Evolutionary conservation across 495 filamentous ascomycete genomes (phyloP), one percentile per base, ranked within the genome.

Genomic region (Penicillium silybi): DNA sequence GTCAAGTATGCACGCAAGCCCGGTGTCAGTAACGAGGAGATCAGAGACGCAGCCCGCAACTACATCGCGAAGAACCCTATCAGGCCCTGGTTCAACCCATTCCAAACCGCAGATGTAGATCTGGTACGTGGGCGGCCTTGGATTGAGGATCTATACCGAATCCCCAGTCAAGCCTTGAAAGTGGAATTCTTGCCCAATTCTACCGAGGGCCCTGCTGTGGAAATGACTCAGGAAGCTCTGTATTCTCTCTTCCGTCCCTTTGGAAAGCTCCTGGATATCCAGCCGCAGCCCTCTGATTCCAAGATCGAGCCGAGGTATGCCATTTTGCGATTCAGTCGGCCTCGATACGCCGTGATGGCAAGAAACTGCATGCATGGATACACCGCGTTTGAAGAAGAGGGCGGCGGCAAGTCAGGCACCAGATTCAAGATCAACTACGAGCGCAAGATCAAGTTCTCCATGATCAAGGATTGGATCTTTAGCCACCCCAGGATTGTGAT

Each of bases 351-450:
- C 4, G 86, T 93, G 46, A 89, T 91, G 80, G 92, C 92, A 8
- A 85, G 87, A 52, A 97, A 95, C 56, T 97, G 92, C 70, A 75
- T 97, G 72, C 95, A 97, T 67, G 95, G 93, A 0, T 89, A 86
- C 54, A 75, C 76, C 4, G 76, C 95, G 4, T 62, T 75, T 0
- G 85, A 85, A 44, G 73, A 77, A 38, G 70, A 74, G 27, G 85
- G 85, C 6, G 90, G 89, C 35, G 89, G 88, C 15, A 88, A 85
- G 57, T 60, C 64, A n/a, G 84, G 85, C 4, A 91, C 91, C 0
- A 77, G 78, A 10, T 69, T 98, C 48, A 85, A 86, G 42, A 76
- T 97, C 19, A 85, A 85, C 1, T 98, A 95, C 57, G 87, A 95
- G 62, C 81, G 85, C 52, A 85, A 84, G 45, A 77, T 84, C 41